Percentiles rank a stretch among this genome's conserved stretches.
phyloP scores from a whole-genome alignment of 495 filamentous ascomycete species.

The Melanomma pulvis-pyrius region DNA sequence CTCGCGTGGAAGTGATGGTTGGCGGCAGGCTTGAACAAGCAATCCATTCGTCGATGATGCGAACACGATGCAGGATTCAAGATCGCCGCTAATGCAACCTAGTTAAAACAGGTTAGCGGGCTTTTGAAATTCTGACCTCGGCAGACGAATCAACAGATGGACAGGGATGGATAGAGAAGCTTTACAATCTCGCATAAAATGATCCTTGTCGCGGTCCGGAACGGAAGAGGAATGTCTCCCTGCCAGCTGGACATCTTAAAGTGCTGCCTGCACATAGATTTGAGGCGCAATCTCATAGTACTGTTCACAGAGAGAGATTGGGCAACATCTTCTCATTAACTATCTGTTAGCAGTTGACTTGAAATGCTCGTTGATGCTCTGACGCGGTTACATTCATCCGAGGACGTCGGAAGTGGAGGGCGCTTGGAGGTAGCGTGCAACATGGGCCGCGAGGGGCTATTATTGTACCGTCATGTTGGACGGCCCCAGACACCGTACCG shows the following conservation, averaged over 20 bases:
- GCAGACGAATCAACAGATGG: not conserved
- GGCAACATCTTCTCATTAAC: not conserved
- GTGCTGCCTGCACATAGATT: not conserved
- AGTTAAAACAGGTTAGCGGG: conserved; percentile 21
- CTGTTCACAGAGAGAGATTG: not conserved
- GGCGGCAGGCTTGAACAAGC: not conserved
- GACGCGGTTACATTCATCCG: not conserved
- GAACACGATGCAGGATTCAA: not conserved
- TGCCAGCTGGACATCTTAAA: not conserved
- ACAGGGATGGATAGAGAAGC: not conserved
- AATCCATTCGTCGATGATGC: not conserved
- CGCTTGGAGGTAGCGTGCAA: not conserved
- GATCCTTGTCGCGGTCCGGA: not conserved
- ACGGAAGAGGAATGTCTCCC: not conserved
- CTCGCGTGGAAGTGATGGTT: not conserved
- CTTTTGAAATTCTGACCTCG: not conserved
- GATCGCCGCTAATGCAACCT: conserved; percentile 31
- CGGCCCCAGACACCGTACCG: conserved; percentile 2
- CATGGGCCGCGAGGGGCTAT: not conserved
- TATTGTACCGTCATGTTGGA: conserved; percentile 12
- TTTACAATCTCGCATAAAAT: not conserved
- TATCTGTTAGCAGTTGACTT: not conserved
- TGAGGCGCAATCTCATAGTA: not conserved
- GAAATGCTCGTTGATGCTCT: not conserved
- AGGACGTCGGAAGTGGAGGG: not conserved